Conservation (phyloP, 129 eudicot genomes). For the Logfia minima region DNA sequence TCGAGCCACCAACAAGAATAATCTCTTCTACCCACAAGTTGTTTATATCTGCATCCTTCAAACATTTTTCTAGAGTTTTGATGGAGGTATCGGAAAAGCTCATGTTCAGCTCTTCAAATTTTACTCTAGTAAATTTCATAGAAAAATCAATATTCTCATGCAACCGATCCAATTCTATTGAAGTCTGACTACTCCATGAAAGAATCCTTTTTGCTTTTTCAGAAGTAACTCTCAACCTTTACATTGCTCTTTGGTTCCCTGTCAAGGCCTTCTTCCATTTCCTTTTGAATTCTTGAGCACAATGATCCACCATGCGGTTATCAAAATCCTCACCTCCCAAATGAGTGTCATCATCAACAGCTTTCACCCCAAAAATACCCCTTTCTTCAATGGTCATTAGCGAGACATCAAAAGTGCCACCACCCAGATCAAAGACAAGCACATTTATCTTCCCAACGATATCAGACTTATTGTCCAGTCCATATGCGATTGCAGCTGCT, state of each 20-base stretch:
- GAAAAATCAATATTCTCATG: conserved; percentile 20
- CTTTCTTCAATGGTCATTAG: background rate
- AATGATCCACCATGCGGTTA: conserved; percentile 21
- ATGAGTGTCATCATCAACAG: conserved; percentile 23
- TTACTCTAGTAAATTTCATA: conserved; percentile 15
- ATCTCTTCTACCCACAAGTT: conserved; percentile 11
- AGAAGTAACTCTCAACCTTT: conserved; percentile 21
- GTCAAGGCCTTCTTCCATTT: conserved; percentile 15
- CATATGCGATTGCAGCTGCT: conserved; percentile 26
- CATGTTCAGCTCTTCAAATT: conserved; percentile 23
- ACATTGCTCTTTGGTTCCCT: conserved; percentile 14
- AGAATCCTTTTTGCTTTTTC: conserved; percentile 25
- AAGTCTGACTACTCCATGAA: background rate
- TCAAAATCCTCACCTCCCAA: conserved; percentile 30
- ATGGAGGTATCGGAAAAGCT: background rate
- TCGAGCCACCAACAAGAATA: conserved; percentile 27
- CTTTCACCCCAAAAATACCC: conserved; percentile 14
- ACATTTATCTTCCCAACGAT: background rate
- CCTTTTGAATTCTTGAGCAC: conserved; percentile 11
- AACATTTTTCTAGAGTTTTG: background rate
- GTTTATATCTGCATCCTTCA: conserved; percentile 3
- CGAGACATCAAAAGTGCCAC: conserved; percentile 24
- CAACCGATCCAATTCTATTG: conserved; percentile 16
- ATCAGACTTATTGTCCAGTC: background rate
- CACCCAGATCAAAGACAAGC: conserved; percentile 10